A percentile compares a stretch with the other conserved stretches of the same genome.
phyloP scores from a whole-genome alignment of 495 filamentous ascomycete genomes.

The Pyrenopolyporus hunteri region DNA sequence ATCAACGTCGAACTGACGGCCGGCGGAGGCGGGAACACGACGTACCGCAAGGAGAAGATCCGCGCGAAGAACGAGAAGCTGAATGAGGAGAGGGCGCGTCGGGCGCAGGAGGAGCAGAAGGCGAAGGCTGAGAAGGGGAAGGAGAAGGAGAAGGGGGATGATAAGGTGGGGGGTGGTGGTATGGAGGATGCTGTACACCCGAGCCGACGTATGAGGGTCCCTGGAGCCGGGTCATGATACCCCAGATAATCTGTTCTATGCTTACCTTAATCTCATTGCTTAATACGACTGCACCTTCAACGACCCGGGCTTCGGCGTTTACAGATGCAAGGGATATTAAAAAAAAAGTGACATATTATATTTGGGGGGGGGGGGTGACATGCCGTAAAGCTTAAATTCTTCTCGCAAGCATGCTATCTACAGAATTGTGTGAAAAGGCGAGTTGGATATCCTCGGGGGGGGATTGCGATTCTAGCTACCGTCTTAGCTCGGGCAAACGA shows the following conservation, averaged over 20 bases:
- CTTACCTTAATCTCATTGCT: background rate
- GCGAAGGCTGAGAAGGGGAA: slow-evolving; percentile 57
- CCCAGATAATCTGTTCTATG: no score
- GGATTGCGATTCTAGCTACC: slow-evolving; percentile 11
- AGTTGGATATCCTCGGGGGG: slow-evolving; percentile 23
- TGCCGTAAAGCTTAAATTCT: slow-evolving; percentile 30
- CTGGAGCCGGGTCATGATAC: slow-evolving; percentile 18
- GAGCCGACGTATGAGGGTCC: slow-evolving; percentile 61
- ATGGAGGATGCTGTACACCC: slow-evolving; percentile 62
- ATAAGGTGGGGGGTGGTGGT: slow-evolving; percentile 27
- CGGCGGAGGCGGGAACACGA: slow-evolving; percentile 83
- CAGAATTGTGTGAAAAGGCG: slow-evolving; percentile 39
- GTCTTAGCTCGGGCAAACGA: slow-evolving; percentile 16
- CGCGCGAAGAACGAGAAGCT: slow-evolving; percentile 85
- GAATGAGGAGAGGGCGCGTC: slow-evolving; percentile 73
- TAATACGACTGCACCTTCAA: no score
- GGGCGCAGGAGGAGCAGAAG: slow-evolving; percentile 57
- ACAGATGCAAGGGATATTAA: background rate
- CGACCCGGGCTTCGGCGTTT: no score
- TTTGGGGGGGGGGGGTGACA: slow-evolving; percentile 2
- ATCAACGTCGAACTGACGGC: slow-evolving; percentile 95
- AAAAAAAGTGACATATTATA: background rate
- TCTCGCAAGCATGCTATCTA: slow-evolving; percentile 42
- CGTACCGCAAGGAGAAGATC: slow-evolving; percentile 74
- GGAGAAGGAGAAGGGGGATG: slow-evolving; percentile 40